phyloP scores from a whole-genome alignment of 306 rosid genomes.

The Lagenaria siceraria region DNA sequence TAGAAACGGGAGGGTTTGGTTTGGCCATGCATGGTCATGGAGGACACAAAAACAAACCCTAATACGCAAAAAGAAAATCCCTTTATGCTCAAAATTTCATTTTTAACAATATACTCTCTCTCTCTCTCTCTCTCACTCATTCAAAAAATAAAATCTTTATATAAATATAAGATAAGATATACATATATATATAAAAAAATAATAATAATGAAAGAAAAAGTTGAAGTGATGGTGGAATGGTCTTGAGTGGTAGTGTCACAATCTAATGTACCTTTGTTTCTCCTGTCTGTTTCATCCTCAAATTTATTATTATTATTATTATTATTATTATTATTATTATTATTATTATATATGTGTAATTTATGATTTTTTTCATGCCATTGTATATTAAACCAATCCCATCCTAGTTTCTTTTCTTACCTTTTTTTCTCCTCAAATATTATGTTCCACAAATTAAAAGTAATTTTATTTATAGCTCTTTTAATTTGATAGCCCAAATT shows the following conservation, averaged over 20 bases:
- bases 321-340: neutral
- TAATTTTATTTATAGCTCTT: neutral
- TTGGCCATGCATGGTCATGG: conserved; percentile 25
- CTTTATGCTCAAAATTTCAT: neutral
- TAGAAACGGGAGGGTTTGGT: neutral
- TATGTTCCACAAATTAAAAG: neutral
- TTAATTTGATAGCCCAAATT: neutral
- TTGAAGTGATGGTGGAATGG: conserved; percentile 47
- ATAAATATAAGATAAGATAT: neutral
- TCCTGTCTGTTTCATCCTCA: conserved; percentile 23
- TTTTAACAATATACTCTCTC: neutral
- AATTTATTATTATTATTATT: neutral
- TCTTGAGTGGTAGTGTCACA: conserved; percentile 71
- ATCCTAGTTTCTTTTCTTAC: neutral
- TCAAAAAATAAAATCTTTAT: neutral
- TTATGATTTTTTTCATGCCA: conserved; percentile 18
- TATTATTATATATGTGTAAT: neutral
- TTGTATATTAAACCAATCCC: neutral
- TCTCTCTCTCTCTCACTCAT: neutral
- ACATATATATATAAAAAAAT: neutral
- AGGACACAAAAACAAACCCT: conserved; percentile 17
- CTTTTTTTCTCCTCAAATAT: neutral
- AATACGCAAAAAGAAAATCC: neutral
- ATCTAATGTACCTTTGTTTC: conserved; percentile 54
- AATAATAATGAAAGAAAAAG: conserved; percentile 27